Percentiles rank a stretch among this genome's conserved stretches.
These are phyloP conservation scores for Tulasnella sp. DNA, from an alignment of 768 basidiomycete species.

Conservation along the genomic window DNA sequence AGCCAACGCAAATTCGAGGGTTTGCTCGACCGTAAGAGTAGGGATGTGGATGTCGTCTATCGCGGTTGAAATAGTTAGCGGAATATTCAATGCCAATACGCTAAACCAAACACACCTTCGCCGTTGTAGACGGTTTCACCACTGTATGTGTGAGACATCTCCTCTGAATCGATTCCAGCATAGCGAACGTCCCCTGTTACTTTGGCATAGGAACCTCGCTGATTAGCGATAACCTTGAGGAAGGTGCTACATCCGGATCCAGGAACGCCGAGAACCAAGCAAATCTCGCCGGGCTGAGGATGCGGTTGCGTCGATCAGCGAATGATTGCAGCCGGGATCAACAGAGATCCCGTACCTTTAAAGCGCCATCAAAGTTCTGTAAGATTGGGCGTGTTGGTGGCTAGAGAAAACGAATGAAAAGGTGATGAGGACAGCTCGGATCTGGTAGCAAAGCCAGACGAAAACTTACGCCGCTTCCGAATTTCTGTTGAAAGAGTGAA, in stretches of 20 bases:
- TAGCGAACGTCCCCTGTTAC: constrained; percentile 40
- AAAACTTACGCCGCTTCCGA: neutral
- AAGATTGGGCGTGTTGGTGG: constrained; percentile 46
- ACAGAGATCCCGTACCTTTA: no score
- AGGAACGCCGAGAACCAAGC: constrained; percentile 42
- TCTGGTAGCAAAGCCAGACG: neutral
- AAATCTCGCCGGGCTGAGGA: constrained; percentile 67
- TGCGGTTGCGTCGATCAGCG: constrained; percentile 33
- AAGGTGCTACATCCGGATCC: constrained; percentile 42
- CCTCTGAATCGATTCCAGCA: constrained; percentile 39
- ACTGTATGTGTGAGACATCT: constrained; percentile 36
- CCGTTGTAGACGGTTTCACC: constrained; percentile 36
- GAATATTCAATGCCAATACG: neutral
- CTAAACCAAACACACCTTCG: constrained; percentile 42
- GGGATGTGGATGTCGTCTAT: constrained; percentile 46
- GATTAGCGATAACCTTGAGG: constrained; percentile 43
- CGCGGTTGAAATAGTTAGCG: constrained; percentile 16
- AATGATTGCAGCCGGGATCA: no score
- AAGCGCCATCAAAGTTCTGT: constrained; percentile 41
- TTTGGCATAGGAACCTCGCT: constrained; percentile 33
- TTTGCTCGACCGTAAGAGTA: constrained; percentile 43
- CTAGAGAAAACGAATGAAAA: constrained; percentile 2
- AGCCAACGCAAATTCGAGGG: constrained; percentile 43
- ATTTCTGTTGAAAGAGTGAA: constrained; percentile 31
- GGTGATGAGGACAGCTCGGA: constrained; percentile 9